Percentiles rank a stretch among this genome's conserved stretches.
Conservation (phyloP, 2,329 filamentous ascomycete species). For the Lachnellula subtilissima region DNA sequence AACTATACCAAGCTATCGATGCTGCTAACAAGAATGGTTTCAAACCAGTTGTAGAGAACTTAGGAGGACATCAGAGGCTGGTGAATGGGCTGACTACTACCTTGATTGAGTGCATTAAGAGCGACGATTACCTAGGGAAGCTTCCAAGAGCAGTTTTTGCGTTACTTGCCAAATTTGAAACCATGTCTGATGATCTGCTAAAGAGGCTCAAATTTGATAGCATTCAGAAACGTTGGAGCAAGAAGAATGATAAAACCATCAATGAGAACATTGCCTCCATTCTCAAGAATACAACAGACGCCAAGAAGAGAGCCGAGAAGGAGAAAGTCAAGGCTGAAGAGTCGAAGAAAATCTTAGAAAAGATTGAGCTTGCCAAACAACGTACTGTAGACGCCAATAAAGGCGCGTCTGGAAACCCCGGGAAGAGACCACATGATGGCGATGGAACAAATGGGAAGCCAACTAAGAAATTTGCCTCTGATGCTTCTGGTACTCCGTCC, state of each 20-base stretch:
- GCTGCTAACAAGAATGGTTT: slow-evolving; percentile 51
- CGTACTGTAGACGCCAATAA: slow-evolving; percentile 17
- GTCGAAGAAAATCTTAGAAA: slow-evolving; percentile 24
- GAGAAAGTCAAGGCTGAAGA: slow-evolving; percentile 28
- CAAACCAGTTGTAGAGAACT: slow-evolving; percentile 50
- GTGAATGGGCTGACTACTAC: slow-evolving; percentile 50
- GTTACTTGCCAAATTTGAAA: slow-evolving; percentile 56
- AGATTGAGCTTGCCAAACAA: slow-evolving; percentile 22
- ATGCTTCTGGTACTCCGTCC: slow-evolving; percentile 24
- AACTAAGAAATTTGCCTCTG: slow-evolving; percentile 31
- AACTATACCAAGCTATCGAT: slow-evolving; percentile 48
- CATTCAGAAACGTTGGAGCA: slow-evolving; percentile 58
- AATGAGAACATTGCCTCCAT: slow-evolving; percentile 58
- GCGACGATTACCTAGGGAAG: slow-evolving; percentile 47
- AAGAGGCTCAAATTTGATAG: slow-evolving; percentile 63
- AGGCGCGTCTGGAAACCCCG: slow-evolving; percentile 11
- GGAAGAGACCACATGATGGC: slow-evolving; percentile 31
- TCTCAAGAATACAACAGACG: slow-evolving; percentile 33
- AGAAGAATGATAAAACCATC: slow-evolving; percentile 58
- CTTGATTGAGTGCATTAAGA: slow-evolving; percentile 50
- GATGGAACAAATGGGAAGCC: slow-evolving; percentile 28
- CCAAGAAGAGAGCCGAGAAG: slow-evolving; percentile 34
- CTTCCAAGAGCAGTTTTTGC: slow-evolving; percentile 52
- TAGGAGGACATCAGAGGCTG: slow-evolving; percentile 53
- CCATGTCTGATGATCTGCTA: slow-evolving; percentile 52